Percentiles rank a stretch among this genome's conserved stretches.
Conservation (phyloP, 352 stramenopile genomes). For the Elongisporangium anandrum region DNA sequence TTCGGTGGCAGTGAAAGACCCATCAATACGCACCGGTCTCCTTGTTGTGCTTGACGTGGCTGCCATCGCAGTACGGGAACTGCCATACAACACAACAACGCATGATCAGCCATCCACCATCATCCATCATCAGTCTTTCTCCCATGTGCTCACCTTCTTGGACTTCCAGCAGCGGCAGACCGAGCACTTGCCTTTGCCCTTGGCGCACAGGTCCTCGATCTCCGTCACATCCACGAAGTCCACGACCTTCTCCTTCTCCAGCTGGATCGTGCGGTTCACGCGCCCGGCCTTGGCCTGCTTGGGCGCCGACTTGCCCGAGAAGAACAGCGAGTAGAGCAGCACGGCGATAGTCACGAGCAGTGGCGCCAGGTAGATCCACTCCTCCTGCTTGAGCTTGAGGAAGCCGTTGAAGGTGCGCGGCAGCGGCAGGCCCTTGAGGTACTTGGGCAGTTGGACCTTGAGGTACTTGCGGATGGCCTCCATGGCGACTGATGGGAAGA, state of each 20-base stretch:
- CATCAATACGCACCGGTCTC: conserved; percentile 31
- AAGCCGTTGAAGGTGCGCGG: conserved; percentile 80
- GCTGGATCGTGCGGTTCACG: conserved; percentile 60
- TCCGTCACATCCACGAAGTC: conserved; percentile 61
- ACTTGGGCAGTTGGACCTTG: conserved; percentile 74
- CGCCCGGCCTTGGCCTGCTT: conserved; percentile 43
- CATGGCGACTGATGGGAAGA: conserved; percentile 34
- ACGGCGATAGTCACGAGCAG: conserved; percentile 72
- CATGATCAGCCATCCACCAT: background rate
- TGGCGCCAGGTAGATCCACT: conserved; percentile 83
- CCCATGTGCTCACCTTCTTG: conserved; percentile 46
- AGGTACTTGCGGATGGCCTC: conserved; percentile 79
- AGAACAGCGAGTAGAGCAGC: conserved; percentile 68
- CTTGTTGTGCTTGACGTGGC: conserved; percentile 87
- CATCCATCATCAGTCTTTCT: background rate
- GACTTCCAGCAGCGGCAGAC: conserved; percentile 88
- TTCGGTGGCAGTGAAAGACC: background rate
- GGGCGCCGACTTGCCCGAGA: conserved; percentile 35
- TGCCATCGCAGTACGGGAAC: conserved; percentile 78
- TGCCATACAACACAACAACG: conserved; percentile 3
- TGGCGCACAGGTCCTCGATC: conserved; percentile 73
- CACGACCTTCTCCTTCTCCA: conserved; percentile 84
- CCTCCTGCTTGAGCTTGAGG: conserved; percentile 80
- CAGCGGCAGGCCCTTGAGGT: conserved; percentile 79
- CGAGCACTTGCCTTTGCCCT: conserved; percentile 76